Conservation (phyloP, 352 stramenopile genomes). For the Pythium guiyangense region DNA sequence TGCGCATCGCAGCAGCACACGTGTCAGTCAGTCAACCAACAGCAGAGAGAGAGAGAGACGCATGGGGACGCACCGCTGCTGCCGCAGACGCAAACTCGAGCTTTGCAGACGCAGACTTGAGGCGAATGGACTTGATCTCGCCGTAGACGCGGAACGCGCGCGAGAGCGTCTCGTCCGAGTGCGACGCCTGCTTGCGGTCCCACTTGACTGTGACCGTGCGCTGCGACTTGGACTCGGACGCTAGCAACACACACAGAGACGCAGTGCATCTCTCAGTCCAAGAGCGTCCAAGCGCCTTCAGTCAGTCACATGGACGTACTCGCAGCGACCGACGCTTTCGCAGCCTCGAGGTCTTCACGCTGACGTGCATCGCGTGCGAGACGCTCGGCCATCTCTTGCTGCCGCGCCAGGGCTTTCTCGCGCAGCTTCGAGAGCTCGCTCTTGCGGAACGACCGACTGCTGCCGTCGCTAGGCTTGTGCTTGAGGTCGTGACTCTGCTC, state of each 20-base stretch:
- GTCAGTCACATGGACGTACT: conserved; percentile 6
- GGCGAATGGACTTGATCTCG: conserved; percentile 59
- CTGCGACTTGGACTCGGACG: conserved; percentile 41
- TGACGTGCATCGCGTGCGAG: conserved; percentile 36
- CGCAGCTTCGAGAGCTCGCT: conserved; percentile 49
- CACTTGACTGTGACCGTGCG: conserved; percentile 79
- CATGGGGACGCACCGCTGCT: conserved; percentile 29
- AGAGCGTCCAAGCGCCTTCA: not conserved
- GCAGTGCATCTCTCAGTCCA: not conserved
- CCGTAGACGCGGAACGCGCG: conserved; percentile 51
- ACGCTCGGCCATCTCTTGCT: conserved; percentile 51
- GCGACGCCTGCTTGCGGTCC: conserved; percentile 58
- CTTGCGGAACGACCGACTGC: conserved; percentile 23
- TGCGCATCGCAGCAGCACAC: conserved; percentile 2
- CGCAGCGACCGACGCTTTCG: not conserved
- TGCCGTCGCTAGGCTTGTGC: conserved; percentile 22
- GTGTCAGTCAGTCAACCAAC: not conserved
- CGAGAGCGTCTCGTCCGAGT: conserved; percentile 75
- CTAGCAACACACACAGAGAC: conserved; percentile 1
- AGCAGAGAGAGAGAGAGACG: not conserved
- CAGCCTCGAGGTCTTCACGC: conserved; percentile 24
- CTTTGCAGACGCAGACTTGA: conserved; percentile 67
- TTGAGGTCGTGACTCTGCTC: conserved; percentile 39
- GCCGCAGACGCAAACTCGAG: conserved; percentile 45
- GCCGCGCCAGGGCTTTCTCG: conserved; percentile 41